Percentiles rank a stretch among this genome's conserved stretches.
Evolutionary conservation across 1,284 basidiomycete species (phyloP).

Genomic region (Ceratobasidium sp.): DNA sequence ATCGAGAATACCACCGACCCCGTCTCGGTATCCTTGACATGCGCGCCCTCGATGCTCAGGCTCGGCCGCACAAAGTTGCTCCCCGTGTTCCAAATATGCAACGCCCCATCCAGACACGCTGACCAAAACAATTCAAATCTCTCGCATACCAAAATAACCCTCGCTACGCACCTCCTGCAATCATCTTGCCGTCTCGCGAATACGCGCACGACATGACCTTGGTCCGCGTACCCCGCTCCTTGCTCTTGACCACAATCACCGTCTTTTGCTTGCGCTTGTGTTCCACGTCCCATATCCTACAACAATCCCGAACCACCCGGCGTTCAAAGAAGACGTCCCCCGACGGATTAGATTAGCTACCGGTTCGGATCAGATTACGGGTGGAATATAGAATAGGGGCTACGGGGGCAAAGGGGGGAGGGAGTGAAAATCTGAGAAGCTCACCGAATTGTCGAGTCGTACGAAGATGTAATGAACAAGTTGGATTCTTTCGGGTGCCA

Average conservation of each 20-base stretch:
- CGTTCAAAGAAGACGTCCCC: slow-evolving; percentile 26
- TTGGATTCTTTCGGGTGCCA: slow-evolving; percentile 90
- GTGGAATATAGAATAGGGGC: slow-evolving; percentile 18
- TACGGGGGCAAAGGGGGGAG: slow-evolving; percentile 18
- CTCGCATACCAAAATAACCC: background rate
- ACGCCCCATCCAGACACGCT: slow-evolving; percentile 89
- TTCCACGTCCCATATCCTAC: slow-evolving; percentile 91
- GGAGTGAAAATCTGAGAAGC: slow-evolving; percentile 42
- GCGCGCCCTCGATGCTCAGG: slow-evolving; percentile 84
- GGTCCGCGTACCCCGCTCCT: slow-evolving; percentile 93
- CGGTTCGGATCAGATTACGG: slow-evolving; percentile 37
- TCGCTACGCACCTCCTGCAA: slow-evolving; percentile 75
- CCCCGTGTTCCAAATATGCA: slow-evolving; percentile 92
- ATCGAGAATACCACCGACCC: slow-evolving; percentile 84
- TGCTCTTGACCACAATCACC: slow-evolving; percentile 95
- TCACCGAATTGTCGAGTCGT: slow-evolving; percentile 91
- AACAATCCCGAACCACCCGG: slow-evolving; percentile 31
- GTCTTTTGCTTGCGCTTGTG: slow-evolving; percentile 89
- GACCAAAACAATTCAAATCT: slow-evolving; percentile 37
- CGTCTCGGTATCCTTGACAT: slow-evolving; percentile 80
- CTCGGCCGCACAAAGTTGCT: slow-evolving; percentile 92
- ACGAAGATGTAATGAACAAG: slow-evolving; percentile 89
- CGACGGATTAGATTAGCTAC: slow-evolving; percentile 12
- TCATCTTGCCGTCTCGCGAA: slow-evolving; percentile 82
- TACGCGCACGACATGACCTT: slow-evolving; percentile 89